Evolutionary conservation across 257 asterid species (phyloP).

Genomic region (Phtheirospermum japonicum): DNA sequence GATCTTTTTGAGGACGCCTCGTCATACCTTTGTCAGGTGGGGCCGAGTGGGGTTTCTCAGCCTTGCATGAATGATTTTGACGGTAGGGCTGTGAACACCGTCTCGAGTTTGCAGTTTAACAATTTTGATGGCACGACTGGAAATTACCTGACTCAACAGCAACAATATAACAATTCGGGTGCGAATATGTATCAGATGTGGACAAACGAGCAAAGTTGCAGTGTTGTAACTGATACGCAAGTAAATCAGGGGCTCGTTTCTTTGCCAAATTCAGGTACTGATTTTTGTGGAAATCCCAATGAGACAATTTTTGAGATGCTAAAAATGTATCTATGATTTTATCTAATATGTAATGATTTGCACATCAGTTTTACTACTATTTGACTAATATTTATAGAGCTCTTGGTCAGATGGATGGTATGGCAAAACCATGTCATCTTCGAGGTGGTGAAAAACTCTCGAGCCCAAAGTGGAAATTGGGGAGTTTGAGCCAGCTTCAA

Average conservation of each 20-base stretch:
- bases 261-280: conserved; percentile 70
- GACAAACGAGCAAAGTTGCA: conserved; percentile 49
- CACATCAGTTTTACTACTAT: background rate
- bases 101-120: conserved; percentile 27
- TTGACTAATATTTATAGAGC: conserved; percentile 48
- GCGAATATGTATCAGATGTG: conserved; percentile 41
- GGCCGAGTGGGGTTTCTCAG: conserved; percentile 37
- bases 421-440: conserved; percentile 48
- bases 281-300: conserved; percentile 27
- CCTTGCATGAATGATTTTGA: conserved; percentile 31
- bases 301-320: conserved; percentile 37
- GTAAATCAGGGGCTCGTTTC: conserved; percentile 38
- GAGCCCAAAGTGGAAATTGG: conserved; percentile 87
- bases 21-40: conserved; percentile 30
- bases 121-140: conserved; percentile 26
- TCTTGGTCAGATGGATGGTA: conserved; percentile 91
- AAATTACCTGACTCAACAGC: conserved; percentile 28
- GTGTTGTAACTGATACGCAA: conserved; percentile 35
- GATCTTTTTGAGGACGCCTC: conserved; percentile 58
- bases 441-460: conserved; percentile 75
- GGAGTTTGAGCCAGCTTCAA: conserved; percentile 72
- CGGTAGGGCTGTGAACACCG: conserved; percentile 29
- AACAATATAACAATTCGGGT: conserved; percentile 33
- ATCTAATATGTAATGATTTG: background rate
- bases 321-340: background rate